Conservation (phyloP, 345 rosid species). For the Clausena lansium region DNA sequence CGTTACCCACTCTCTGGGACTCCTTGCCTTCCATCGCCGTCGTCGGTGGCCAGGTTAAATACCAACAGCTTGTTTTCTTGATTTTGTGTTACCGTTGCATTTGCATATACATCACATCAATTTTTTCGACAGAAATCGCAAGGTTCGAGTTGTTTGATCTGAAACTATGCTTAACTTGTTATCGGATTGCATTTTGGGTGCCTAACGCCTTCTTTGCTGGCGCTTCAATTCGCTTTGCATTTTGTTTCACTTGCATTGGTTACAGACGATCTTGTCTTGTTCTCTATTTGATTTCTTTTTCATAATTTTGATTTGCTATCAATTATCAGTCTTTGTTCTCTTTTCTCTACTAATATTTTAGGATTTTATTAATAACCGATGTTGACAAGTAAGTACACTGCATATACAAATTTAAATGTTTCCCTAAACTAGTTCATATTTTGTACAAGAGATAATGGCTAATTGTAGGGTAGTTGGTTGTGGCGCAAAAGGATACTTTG, state of each 20-base stretch:
- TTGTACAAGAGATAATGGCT: not conserved
- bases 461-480: not conserved
- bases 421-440: not conserved
- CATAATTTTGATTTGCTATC: not conserved
- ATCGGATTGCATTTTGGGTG: not conserved
- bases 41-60: conserved; percentile 86
- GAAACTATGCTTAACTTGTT: not conserved
- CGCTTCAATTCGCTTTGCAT: not conserved
- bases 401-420: not conserved
- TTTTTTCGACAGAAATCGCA: not conserved
- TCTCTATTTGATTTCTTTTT: not conserved
- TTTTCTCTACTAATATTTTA: not conserved
- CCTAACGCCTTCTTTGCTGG: not conserved
- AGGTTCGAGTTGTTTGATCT: not conserved
- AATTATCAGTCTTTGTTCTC: not conserved
- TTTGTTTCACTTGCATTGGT: not conserved
- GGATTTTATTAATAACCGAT: not conserved
- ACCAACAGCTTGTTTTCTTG: not conserved
- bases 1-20: conserved; percentile 96
- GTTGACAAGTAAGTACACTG: not conserved
- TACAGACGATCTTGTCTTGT: not conserved
- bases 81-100: not conserved
- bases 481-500: not conserved
- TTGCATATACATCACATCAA: not conserved
- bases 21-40: conserved; percentile 93